A percentile compares a stretch with the other conserved stretches of the same genome.
These are phyloP conservation scores for Botrytis pseudocinerea DNA, from an alignment of 2,329 filamentous ascomycete species.

Conservation along the genomic window DNA sequence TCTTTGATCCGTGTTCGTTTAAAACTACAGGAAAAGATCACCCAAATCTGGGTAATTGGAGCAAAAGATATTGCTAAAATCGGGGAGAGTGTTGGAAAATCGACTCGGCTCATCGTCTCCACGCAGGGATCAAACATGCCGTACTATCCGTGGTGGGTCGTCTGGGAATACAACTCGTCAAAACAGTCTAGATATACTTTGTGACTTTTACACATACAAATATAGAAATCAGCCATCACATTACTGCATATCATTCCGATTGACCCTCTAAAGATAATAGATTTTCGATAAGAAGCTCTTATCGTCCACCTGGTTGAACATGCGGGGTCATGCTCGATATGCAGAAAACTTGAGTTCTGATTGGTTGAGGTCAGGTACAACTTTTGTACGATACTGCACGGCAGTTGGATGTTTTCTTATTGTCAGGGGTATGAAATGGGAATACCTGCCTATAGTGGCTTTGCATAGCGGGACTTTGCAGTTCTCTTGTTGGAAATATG, in stretches of 20 bases:
- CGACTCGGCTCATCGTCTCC: not conserved
- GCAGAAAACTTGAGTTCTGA: not conserved
- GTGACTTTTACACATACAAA: not conserved
- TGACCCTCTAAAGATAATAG: not conserved
- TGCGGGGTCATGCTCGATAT: conserved; percentile 4
- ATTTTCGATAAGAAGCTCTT: not conserved
- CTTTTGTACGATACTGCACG: not conserved
- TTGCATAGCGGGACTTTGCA: not conserved
- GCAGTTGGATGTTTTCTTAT: not conserved
- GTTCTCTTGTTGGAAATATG: not conserved
- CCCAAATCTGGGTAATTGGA: not conserved
- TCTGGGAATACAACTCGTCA: not conserved
- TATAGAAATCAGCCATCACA: not conserved
- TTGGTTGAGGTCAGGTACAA: not conserved
- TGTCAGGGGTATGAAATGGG: not conserved
- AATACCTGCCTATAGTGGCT: conserved; percentile 8
- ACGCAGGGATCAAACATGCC: not conserved
- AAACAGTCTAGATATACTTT: not conserved
- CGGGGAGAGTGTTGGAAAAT: not conserved
- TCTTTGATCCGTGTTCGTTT: not conserved
- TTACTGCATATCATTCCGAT: not conserved
- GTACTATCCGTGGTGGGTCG: not conserved
- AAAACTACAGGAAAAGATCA: not conserved
- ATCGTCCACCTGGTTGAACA: not conserved
- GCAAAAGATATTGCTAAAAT: not conserved